Evolutionary conservation across 768 basidiomycete genomes (phyloP).

Genomic region (Tricholoma flavovirens): DNA sequence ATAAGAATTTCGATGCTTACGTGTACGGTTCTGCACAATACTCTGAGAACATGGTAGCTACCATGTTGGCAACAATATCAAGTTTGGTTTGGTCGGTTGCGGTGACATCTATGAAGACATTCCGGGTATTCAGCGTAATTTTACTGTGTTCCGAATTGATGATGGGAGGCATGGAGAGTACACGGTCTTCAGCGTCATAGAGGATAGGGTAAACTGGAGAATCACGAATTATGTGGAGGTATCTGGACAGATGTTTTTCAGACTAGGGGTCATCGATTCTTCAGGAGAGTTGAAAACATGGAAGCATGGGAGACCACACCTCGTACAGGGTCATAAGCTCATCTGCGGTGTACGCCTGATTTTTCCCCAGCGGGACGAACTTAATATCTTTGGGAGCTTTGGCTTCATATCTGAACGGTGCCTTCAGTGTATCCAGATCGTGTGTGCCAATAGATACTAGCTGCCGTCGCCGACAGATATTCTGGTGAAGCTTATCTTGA

Average conservation of each 20-base stretch:
- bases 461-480: slow-evolving; percentile 84
- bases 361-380: slow-evolving; percentile 83
- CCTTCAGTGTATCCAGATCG: slow-evolving; percentile 83
- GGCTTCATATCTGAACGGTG: slow-evolving; percentile 87
- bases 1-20: slow-evolving; percentile 43
- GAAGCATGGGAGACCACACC: slow-evolving; percentile 38
- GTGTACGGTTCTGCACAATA: slow-evolving; percentile 90
- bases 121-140: slow-evolving; percentile 88
- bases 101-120: slow-evolving; percentile 95
- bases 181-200: slow-evolving; percentile 82
- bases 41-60: slow-evolving; percentile 97
- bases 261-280: slow-evolving; percentile 42
- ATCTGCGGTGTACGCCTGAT: slow-evolving; percentile 73
- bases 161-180: slow-evolving; percentile 96
- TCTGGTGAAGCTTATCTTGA: slow-evolving; percentile 98
- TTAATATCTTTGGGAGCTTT: slow-evolving; percentile 82
- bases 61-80: slow-evolving; percentile 90
- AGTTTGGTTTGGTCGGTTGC: slow-evolving; percentile 97
- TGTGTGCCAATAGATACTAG: slow-evolving; percentile 97
- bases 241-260: slow-evolving; percentile 86
- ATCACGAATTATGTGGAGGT: slow-evolving; percentile 89
- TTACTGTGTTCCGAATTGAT: slow-evolving; percentile 98
- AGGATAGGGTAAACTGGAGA: slow-evolving; percentile 97
- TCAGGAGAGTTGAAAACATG: not conserved
- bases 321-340: slow-evolving; percentile 94